Conservation (phyloP, 768 basidiomycete species). For the Tricholoma terreum region DNA sequence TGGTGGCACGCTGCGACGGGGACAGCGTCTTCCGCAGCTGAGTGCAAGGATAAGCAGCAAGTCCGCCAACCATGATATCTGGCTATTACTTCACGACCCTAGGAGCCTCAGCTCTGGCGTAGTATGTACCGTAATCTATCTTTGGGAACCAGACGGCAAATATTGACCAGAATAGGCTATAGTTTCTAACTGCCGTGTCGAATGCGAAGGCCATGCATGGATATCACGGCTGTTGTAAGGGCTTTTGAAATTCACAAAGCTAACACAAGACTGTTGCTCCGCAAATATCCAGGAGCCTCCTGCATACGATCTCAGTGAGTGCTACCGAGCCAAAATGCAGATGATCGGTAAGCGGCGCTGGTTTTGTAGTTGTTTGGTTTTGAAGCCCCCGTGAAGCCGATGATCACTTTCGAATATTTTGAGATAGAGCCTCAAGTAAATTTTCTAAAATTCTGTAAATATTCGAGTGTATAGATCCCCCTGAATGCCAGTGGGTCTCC, state of each 20-base stretch:
- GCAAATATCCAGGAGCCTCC: slow-evolving; percentile 1
- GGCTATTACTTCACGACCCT: too few relatives aligned
- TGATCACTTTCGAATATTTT: slow-evolving; percentile 51
- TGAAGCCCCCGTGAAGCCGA: slow-evolving; percentile 53
- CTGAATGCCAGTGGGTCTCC: too few relatives aligned
- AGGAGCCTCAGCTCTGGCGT: too few relatives aligned
- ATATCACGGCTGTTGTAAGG: slow-evolving; percentile 51
- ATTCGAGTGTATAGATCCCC: too few relatives aligned
- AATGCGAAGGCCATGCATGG: slow-evolving; percentile 61
- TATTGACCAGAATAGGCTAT: slow-evolving; percentile 43
- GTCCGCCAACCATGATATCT: too few relatives aligned
- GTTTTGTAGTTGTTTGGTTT: too few relatives aligned
- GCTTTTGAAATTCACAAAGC: slow-evolving; percentile 23
- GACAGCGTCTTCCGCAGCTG: slow-evolving; percentile 46
- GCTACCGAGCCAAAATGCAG: too few relatives aligned
- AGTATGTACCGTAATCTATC: too few relatives aligned
- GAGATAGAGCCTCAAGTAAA: too few relatives aligned
- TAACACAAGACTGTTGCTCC: slow-evolving; percentile 9
- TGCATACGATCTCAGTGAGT: slow-evolving; percentile 55
- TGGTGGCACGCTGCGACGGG: slow-evolving; percentile 46
- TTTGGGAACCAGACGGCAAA: slow-evolving; percentile 55
- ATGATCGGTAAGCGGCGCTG: too few relatives aligned
- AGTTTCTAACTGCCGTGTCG: slow-evolving; percentile 41
- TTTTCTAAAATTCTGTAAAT: too few relatives aligned
- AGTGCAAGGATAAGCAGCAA: slow-evolving; percentile 56